phyloP scores from a whole-genome alignment of 495 filamentous ascomycete genomes.

The Xylaria longipes region DNA sequence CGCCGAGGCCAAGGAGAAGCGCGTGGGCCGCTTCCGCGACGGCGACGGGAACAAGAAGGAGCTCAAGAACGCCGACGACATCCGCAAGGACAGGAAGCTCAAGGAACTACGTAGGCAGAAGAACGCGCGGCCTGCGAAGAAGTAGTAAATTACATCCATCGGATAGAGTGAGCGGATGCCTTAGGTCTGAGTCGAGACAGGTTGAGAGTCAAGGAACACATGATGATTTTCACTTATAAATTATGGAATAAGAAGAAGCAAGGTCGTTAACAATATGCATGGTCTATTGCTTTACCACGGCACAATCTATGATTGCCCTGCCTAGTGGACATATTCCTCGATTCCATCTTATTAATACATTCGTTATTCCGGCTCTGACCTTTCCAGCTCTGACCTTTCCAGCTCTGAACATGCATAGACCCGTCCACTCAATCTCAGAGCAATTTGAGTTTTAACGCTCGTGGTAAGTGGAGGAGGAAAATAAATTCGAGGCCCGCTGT shows the following conservation, averaged over 20 bases:
- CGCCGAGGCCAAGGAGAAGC: slow-evolving; percentile 83
- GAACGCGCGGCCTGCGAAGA: slow-evolving; percentile 84
- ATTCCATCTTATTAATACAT: slow-evolving; percentile 23
- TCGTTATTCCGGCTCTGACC: neutral
- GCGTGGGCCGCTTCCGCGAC: slow-evolving; percentile 72
- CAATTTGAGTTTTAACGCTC: neutral
- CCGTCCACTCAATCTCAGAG: neutral
- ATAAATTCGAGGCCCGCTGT: neutral
- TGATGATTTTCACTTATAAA: neutral
- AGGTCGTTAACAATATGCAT: neutral
- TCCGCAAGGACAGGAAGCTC: slow-evolving; percentile 78
- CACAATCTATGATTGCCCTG: slow-evolving; percentile 3
- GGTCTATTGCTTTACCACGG: slow-evolving; percentile 9
- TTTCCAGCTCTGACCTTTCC: neutral
- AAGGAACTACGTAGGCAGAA: slow-evolving; percentile 81
- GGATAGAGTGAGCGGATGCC: neutral
- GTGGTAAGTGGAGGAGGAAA: neutral
- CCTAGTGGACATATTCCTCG: slow-evolving; percentile 8
- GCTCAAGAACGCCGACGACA: slow-evolving; percentile 80
- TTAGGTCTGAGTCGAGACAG: neutral
- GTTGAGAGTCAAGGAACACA: neutral
- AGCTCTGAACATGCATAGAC: neutral
- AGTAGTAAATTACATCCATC: slow-evolving; percentile 37
- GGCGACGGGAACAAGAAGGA: slow-evolving; percentile 72
- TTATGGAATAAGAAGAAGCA: neutral